Conservation (phyloP, 352 stramenopile genomes). For the Globisporangium paroecandrum region DNA sequence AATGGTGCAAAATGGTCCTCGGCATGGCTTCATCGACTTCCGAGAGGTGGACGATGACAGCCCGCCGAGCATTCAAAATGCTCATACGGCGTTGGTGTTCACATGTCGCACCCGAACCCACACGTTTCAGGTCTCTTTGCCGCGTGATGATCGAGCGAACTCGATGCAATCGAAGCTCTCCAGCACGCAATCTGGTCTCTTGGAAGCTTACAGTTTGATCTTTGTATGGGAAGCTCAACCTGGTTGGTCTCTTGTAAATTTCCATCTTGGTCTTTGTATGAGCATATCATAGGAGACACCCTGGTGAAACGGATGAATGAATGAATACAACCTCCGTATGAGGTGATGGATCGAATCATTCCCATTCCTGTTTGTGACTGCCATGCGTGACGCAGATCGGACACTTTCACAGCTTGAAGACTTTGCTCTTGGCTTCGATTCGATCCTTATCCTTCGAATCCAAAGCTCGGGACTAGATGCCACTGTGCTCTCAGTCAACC, state of each 20-base stretch:
- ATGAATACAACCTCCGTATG: neutral
- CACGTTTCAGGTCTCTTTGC: too few species aligned
- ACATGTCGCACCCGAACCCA: too few species aligned
- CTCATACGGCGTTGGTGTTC: too few species aligned
- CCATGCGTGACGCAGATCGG: neutral
- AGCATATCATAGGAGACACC: neutral
- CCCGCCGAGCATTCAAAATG: neutral
- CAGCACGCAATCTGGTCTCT: too few species aligned
- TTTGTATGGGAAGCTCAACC: neutral
- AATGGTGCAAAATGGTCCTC: neutral
- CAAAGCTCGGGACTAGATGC: neutral
- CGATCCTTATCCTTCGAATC: neutral
- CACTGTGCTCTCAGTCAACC: neutral
- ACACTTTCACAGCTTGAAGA: neutral
- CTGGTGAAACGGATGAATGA: neutral
- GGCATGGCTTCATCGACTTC: too few species aligned
- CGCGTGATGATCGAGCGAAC: too few species aligned
- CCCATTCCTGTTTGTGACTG: neutral
- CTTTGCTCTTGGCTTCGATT: neutral
- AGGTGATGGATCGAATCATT: neutral
- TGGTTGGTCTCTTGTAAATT: neutral
- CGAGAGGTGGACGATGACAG: neutral
- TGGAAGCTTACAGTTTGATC: too few species aligned
- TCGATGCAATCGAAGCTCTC: too few species aligned
- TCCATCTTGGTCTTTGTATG: neutral